A percentile compares a stretch with the other conserved stretches of the same genome.
These are phyloP conservation scores for Tuber microsphaerosporum DNA, from an alignment of 495 filamentous ascomycete genomes.

Conservation along the genomic window DNA sequence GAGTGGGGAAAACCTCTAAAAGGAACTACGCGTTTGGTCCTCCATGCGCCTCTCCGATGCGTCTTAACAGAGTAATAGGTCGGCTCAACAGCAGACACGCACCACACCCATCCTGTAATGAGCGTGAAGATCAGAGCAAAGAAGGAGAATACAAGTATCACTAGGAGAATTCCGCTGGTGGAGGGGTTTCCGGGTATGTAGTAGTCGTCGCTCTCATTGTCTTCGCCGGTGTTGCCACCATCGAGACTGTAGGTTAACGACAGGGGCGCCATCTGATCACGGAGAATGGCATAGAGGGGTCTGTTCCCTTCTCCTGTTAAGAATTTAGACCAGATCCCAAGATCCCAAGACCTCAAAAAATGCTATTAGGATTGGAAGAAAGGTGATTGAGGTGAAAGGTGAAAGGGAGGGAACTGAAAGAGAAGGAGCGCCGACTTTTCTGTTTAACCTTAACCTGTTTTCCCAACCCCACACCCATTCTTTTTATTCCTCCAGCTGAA, in stretches of 20 bases:
- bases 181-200: constrained; percentile 3
- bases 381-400: background rate
- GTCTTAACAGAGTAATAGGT: constrained; percentile 22
- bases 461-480: background rate
- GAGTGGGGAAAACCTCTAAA: constrained; percentile 23
- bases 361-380: background rate
- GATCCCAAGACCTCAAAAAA: background rate
- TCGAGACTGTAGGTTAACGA: background rate
- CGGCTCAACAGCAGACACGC: constrained; percentile 28
- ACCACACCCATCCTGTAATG: constrained; percentile 37
- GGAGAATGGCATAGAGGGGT: background rate
- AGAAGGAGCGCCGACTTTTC: background rate
- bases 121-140: constrained; percentile 35
- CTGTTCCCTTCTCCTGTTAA: background rate
- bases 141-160: constrained; percentile 33
- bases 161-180: constrained; percentile 29
- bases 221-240: background rate
- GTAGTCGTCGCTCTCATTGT: background rate
- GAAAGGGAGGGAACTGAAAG: background rate
- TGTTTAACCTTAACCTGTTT: background rate
- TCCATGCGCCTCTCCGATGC: constrained; percentile 17
- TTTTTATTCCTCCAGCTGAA: background rate
- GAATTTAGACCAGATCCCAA: background rate
- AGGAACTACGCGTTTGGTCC: constrained; percentile 23
- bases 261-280: background rate